phyloP scores from a whole-genome alignment of 106 monocot species.

The Dendrobium officinale region DNA sequence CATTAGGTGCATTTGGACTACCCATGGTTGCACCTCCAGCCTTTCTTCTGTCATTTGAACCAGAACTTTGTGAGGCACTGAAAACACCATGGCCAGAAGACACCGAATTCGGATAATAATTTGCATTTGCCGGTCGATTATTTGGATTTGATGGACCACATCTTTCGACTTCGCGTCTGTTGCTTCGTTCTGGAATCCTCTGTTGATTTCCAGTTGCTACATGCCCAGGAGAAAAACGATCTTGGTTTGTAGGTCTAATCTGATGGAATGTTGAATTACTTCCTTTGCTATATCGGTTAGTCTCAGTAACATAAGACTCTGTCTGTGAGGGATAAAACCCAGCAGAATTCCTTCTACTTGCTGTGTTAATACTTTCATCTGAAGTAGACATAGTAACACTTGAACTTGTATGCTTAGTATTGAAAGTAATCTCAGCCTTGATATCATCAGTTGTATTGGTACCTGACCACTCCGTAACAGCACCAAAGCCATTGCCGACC shows the following conservation, averaged over 20 bases:
- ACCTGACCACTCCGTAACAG: no score
- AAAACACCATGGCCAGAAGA: slow-evolving; percentile 10
- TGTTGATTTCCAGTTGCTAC: slow-evolving; percentile 1
- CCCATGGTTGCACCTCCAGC: neutral
- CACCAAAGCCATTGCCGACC: neutral
- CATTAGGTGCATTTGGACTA: slow-evolving; percentile 9
- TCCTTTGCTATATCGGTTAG: slow-evolving; percentile 29
- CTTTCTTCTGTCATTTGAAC: neutral
- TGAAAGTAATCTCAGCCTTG: neutral
- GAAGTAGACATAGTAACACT: no score
- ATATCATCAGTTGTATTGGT: neutral
- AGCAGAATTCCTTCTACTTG: no score
- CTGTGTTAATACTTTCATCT: neutral
- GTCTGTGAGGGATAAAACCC: neutral
- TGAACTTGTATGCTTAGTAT: no score
- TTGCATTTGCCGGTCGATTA: slow-evolving; percentile 8
- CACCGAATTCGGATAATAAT: slow-evolving; percentile 5
- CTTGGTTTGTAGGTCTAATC: neutral
- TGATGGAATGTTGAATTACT: slow-evolving; percentile 1
- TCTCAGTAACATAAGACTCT: slow-evolving; percentile 14
- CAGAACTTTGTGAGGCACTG: neutral
- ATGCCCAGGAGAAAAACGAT: neutral
- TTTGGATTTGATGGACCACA: slow-evolving; percentile 13
- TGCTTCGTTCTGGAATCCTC: slow-evolving; percentile 12
- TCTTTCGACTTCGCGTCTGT: slow-evolving; percentile 1